phyloP scores from a whole-genome alignment of 1,284 basidiomycete species.

The Tremellales sp. region DNA sequence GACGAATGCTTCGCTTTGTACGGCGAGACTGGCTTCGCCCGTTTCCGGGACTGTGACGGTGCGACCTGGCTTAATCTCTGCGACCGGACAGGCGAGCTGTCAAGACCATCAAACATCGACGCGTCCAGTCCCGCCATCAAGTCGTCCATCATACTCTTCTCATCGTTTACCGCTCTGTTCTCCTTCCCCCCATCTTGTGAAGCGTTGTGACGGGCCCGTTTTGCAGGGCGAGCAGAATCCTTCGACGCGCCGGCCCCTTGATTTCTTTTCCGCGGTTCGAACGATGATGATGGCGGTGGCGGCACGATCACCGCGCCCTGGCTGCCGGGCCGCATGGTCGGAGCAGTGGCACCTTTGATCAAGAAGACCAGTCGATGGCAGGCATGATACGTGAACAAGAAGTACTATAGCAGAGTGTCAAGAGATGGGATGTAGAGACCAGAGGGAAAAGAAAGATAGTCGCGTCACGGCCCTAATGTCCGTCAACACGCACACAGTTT shows the following conservation, averaged over 20 bases:
- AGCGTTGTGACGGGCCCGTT: no score
- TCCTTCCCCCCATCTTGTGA: background rate
- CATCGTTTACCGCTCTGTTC: constrained; percentile 19
- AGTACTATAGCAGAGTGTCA: no score
- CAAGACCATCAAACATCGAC: constrained; percentile 29
- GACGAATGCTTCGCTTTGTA: background rate
- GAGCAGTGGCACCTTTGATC: background rate
- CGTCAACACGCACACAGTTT: no score
- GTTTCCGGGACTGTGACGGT: background rate
- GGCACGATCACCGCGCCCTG: no score
- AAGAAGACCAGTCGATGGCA: background rate
- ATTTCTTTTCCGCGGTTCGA: no score
- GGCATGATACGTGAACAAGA: no score
- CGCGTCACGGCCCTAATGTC: background rate
- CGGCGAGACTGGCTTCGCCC: constrained; percentile 8
- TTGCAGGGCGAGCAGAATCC: no score
- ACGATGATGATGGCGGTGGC: no score
- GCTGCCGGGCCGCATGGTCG: no score
- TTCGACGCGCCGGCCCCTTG: background rate
- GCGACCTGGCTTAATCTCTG: background rate
- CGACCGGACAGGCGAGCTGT: constrained; percentile 17
- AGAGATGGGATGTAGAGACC: no score
- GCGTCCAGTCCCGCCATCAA: constrained; percentile 45
- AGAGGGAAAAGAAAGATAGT: no score
- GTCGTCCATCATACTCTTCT: constrained; percentile 43